Conservation (phyloP, 192 early-diverging fungal species). For the Backusella circina region DNA sequence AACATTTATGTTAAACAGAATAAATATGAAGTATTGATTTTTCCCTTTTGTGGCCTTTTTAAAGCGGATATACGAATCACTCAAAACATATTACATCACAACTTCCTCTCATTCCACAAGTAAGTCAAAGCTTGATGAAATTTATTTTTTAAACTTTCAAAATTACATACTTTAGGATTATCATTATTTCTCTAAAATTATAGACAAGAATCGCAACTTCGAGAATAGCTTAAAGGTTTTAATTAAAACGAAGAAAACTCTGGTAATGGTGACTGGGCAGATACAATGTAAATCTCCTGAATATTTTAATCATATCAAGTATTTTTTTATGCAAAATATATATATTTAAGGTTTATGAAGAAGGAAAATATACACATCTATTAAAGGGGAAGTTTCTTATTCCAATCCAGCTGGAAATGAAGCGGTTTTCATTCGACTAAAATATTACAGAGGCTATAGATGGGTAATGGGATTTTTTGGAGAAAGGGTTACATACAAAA, state of each 20-base stretch:
- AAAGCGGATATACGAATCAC: not conserved
- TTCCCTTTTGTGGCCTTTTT: not conserved
- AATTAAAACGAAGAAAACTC: not conserved
- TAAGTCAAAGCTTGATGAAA: not conserved
- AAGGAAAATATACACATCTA: not conserved
- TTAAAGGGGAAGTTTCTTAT: not conserved
- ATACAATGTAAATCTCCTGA: too few relatives aligned
- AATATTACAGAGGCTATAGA: not conserved
- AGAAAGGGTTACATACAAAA: slow-evolving; percentile 2
- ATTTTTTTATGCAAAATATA: not conserved
- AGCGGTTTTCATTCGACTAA: not conserved
- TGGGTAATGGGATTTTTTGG: not conserved
- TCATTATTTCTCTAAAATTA: too few relatives aligned
- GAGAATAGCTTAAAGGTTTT: too few relatives aligned
- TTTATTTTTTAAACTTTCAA: too few relatives aligned
- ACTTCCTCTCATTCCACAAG: not conserved
- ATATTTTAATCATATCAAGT: not conserved
- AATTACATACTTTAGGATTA: too few relatives aligned
- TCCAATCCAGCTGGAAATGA: slow-evolving; percentile 4
- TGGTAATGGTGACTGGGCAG: not conserved
- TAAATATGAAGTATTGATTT: not conserved
- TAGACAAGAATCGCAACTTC: too few relatives aligned
- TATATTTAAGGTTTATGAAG: not conserved
- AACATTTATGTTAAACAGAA: not conserved
- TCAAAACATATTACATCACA: not conserved